Evolutionary conservation across 164 flowering plant species (phyloP).

Genomic region (Vitis rupestris): DNA sequence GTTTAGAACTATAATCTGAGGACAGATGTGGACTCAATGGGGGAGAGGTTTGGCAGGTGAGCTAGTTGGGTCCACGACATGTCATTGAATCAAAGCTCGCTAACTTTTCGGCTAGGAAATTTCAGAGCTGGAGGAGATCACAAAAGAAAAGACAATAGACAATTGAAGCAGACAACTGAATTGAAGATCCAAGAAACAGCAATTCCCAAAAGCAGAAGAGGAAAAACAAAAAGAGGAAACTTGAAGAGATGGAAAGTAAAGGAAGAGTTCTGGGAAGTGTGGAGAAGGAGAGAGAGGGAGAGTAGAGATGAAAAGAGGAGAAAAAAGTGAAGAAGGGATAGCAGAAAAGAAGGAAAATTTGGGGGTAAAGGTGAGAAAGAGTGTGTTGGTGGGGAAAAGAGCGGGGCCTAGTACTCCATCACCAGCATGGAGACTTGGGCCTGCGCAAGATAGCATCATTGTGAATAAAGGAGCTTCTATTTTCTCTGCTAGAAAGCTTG

Average conservation of each 20-base stretch:
- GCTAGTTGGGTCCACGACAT: too few species aligned
- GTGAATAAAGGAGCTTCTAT: constrained; percentile 1
- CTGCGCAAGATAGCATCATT: constrained; percentile 16
- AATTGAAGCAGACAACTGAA: too few species aligned
- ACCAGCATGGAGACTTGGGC: constrained; percentile 57
- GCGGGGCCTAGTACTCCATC: constrained; percentile 70
- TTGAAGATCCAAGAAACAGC: too few species aligned
- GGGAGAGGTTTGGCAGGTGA: too few species aligned
- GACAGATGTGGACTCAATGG: too few species aligned
- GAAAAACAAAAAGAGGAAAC: neutral
- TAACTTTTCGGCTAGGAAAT: too few species aligned
- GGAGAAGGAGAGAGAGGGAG: constrained; percentile 15
- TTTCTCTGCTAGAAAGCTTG: constrained; percentile 75
- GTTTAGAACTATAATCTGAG: too few species aligned
- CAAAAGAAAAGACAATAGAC: too few species aligned
- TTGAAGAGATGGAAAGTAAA: neutral
- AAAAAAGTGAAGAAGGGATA: constrained; percentile 35
- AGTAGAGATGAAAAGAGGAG: constrained; percentile 27
- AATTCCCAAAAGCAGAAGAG: too few species aligned
- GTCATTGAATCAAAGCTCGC: too few species aligned
- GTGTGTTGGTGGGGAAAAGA: constrained; percentile 54
- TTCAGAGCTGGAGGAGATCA: too few species aligned
- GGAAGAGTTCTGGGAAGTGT: neutral
- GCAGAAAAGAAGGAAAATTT: constrained; percentile 56
- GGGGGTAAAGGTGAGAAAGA: constrained; percentile 67